Evolutionary conservation across 2,329 filamentous ascomycete genomes (phyloP).

Genomic region (Penicillium thymicola): DNA sequence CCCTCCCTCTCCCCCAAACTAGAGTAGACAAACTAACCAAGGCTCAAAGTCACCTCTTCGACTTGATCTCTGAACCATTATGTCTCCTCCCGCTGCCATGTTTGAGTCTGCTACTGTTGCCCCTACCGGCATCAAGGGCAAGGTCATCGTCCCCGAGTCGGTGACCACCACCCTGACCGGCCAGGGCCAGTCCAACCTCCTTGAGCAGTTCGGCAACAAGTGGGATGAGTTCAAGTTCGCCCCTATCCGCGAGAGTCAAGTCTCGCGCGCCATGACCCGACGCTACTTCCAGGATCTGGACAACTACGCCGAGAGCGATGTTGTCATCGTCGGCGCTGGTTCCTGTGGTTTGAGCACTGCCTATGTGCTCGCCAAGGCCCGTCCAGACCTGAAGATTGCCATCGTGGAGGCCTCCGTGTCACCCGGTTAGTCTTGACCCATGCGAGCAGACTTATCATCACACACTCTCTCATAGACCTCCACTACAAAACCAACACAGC

Average conservation of each 20-base stretch:
- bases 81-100: slow-evolving; percentile 76
- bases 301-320: slow-evolving; percentile 84
- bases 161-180: slow-evolving; percentile 34
- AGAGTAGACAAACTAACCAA: slow-evolving; percentile 42
- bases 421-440: slow-evolving; percentile 50
- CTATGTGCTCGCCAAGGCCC: slow-evolving; percentile 76
- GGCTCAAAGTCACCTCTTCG: slow-evolving; percentile 19
- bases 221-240: slow-evolving; percentile 82
- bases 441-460: not conserved
- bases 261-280: slow-evolving; percentile 87
- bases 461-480: not conserved
- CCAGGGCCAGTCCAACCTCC: slow-evolving; percentile 51
- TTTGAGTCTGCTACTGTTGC: slow-evolving; percentile 47
- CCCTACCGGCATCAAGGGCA: slow-evolving; percentile 39
- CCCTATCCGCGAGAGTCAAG: slow-evolving; percentile 86
- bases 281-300: slow-evolving; percentile 92
- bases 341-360: slow-evolving; percentile 83
- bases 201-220: slow-evolving; percentile 67
- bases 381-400: slow-evolving; percentile 87
- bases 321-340: slow-evolving; percentile 88
- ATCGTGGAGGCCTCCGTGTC: slow-evolving; percentile 85
- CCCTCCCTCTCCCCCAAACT: slow-evolving; percentile 38
- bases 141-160: slow-evolving; percentile 48
- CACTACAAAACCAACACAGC: not conserved
- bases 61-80: slow-evolving; percentile 48